Evolutionary conservation across 306 rosid genomes (phyloP), one percentile per base, ranked within the genome.

Genomic region (Vigna mungo): DNA sequence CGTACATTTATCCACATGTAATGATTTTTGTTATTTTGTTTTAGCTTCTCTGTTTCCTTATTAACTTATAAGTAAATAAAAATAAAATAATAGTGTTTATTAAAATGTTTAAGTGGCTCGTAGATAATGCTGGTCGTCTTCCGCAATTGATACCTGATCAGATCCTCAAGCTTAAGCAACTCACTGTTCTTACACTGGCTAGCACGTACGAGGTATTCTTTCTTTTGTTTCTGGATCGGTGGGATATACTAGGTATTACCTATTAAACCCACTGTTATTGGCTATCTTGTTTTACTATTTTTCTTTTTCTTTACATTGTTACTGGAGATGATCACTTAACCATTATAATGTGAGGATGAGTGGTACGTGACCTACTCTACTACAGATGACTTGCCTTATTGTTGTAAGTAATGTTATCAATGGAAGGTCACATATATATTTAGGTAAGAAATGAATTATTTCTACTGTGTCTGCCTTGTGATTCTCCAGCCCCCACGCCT

Each of bases 171-270:
- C 87, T 95, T 37, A 95, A 86, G 89, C 98, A 95, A 79, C 96
- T 95, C 70, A 95, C 98, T n/a, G 97, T 95, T 59, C 98, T 95
- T 78, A 92, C 98, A n/a, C 82, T 95, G 86, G 91, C 97, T 3
- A 97, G 90, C 87, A 89, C 91, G 12, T 71, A 88, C 89, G 92
- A 95, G 93, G 98, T 89, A 88, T 36, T 64, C 11, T 41, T 8
- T 9, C 11, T 39, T 9, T 39, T 25, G 27, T 25, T 39, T 39
- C 9, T 9, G 11, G 44, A 39, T 39, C 43, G 9, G 9, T 1
- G 98, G 89, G 88, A 89, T 90, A 14, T 67, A 89, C 89, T 89
- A 95, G 93, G 98, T 89, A 88, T 34, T 64, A 8, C 56, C 68
- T 71, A 58, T 59, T 54, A 34, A 44, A 72, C 74, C 44, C 7